A percentile compares a stretch with the other conserved stretches of the same genome.
phyloP scores from a whole-genome alignment of 108 stramenopile genomes.

The Discostella stelligeroides region DNA sequence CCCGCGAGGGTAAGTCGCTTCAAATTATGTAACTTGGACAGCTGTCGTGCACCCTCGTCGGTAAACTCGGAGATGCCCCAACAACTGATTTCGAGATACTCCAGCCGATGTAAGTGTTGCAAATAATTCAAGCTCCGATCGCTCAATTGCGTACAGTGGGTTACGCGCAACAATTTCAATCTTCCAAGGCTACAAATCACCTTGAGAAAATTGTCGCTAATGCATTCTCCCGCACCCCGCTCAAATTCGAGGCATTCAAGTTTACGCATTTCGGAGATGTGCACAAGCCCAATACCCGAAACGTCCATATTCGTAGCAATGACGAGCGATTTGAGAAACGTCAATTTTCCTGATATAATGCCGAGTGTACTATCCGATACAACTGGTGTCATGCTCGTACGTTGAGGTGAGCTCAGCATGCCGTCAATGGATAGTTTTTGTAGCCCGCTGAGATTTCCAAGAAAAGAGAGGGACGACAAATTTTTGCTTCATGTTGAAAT shows the following conservation, averaged over 20 bases:
- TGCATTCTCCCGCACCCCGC: constrained; percentile 42
- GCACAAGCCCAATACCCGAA: constrained; percentile 39
- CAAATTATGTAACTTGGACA: constrained; percentile 59
- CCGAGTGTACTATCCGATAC: constrained; percentile 33
- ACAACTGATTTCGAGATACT: constrained; percentile 66
- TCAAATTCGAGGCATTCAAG: constrained; percentile 43
- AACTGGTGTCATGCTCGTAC: constrained; percentile 24
- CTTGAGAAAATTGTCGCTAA: constrained; percentile 46
- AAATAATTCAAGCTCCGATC: constrained; percentile 42
- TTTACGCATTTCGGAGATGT: constrained; percentile 25
- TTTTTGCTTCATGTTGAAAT: constrained; percentile 18
- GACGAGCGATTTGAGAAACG: constrained; percentile 26
- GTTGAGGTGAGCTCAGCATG: constrained; percentile 31
- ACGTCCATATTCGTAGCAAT: constrained; percentile 41
- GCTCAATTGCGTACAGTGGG: constrained; percentile 34
- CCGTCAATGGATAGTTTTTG: constrained; percentile 40
- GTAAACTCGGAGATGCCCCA: constrained; percentile 73
- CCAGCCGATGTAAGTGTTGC: constrained; percentile 43
- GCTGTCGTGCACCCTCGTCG: constrained; percentile 66
- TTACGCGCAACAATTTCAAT: constrained; percentile 36
- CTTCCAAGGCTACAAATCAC: constrained; percentile 34
- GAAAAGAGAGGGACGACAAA: constrained; percentile 32
- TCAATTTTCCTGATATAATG: constrained; percentile 26
- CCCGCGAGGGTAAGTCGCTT: constrained; percentile 65
- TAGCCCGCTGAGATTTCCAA: constrained; percentile 22